These are phyloP conservation scores for Epichloe festucae DNA, from an alignment of 2,329 filamentous ascomycete species.

Conservation along the genomic window DNA sequence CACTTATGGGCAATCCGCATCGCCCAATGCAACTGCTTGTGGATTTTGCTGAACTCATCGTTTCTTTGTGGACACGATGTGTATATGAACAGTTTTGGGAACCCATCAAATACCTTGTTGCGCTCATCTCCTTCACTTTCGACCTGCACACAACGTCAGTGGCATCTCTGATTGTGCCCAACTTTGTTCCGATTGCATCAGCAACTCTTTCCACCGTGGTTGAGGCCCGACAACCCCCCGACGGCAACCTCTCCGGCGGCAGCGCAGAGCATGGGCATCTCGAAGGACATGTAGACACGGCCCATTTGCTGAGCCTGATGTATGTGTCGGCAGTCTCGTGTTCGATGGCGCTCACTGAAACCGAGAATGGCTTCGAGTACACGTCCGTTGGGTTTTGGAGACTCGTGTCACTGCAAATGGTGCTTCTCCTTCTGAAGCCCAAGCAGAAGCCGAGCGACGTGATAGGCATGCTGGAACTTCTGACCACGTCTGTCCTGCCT, in stretches of 20 bases:
- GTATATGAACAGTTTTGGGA: conserved; percentile 48
- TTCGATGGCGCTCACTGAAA: conserved; percentile 23
- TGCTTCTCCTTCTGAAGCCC: conserved; percentile 52
- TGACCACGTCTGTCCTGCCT: conserved; percentile 52
- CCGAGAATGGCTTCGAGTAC: conserved; percentile 17
- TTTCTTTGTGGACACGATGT: conserved; percentile 57
- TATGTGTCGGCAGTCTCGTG: conserved; percentile 50
- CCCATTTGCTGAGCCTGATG: conserved; percentile 52
- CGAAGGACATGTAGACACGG: conserved; percentile 46
- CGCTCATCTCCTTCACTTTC: conserved; percentile 51
- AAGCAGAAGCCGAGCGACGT: conserved; percentile 54
- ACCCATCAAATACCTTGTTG: conserved; percentile 52
- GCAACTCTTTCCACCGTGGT: conserved; percentile 48
- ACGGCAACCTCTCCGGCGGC: conserved; percentile 31
- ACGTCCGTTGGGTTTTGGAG: conserved; percentile 48
- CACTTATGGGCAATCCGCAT: conserved; percentile 36
- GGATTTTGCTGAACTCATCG: conserved; percentile 49
- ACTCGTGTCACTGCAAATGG: conserved; percentile 50
- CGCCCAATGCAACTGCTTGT: conserved; percentile 44
- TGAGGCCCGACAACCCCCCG: conserved; percentile 35
- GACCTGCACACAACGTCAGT: conserved; percentile 46
- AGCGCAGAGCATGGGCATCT: conserved; percentile 25
- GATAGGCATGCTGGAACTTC: conserved; percentile 47
- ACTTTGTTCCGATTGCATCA: conserved; percentile 41
- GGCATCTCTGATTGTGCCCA: conserved; percentile 44